A percentile compares a stretch with the other conserved stretches of the same genome.
Conservation (phyloP, 306 rosid species). For the Dicorynia guianensis region DNA sequence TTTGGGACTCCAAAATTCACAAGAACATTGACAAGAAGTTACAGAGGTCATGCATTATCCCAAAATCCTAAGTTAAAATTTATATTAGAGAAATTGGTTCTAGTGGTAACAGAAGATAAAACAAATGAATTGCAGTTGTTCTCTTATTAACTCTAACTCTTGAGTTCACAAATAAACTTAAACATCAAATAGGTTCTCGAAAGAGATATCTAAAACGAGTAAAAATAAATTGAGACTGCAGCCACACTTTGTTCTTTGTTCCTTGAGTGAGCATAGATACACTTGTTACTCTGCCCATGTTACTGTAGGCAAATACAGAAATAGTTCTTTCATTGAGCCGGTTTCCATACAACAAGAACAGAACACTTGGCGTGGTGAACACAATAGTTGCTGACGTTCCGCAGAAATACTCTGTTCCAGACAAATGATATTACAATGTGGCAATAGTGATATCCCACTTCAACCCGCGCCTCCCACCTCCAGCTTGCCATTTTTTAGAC, state of each 20-base stretch:
- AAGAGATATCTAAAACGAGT: background rate
- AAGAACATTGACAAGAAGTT: no score
- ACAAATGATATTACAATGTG: background rate
- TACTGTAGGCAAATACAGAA: background rate
- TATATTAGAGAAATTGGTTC: no score
- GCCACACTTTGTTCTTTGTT: background rate
- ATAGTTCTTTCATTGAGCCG: background rate
- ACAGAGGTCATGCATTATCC: no score
- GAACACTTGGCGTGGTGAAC: slow-evolving; percentile 27
- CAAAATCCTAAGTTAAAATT: no score
- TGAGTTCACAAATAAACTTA: no score
- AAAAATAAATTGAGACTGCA: background rate
- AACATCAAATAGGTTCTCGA: background rate
- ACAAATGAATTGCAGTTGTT: no score
- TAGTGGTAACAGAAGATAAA: no score
- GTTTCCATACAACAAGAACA: slow-evolving; percentile 28
- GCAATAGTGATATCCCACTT: no score
- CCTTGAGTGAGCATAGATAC: background rate
- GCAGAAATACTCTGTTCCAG: slow-evolving; percentile 28
- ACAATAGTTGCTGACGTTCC: slow-evolving; percentile 28
- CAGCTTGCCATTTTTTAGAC: no score
- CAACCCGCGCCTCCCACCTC: no score
- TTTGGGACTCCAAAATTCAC: no score
- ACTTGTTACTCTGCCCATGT: background rate
- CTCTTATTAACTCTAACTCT: no score